Conservation (phyloP, 306 rosid species). For the Quercus berberidifolia region DNA sequence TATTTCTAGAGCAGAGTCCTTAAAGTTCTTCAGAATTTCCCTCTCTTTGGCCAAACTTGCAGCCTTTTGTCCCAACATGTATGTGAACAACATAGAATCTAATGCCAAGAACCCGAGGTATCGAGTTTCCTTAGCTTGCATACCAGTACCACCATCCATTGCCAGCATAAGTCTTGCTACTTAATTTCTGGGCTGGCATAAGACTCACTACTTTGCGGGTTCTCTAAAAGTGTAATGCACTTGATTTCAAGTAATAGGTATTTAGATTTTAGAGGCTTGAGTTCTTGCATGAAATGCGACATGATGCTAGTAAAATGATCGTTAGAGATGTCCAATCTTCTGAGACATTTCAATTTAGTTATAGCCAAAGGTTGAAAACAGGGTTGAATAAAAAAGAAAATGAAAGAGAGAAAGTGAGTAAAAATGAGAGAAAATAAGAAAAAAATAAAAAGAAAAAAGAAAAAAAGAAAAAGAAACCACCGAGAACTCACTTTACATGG, state of each 20-base stretch:
- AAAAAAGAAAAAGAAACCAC: too few species aligned
- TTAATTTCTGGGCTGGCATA: too few species aligned
- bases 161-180: background rate
- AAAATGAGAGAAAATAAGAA: too few species aligned
- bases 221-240: conserved; percentile 9
- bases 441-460: too few species aligned
- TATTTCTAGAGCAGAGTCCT: conserved; percentile 25
- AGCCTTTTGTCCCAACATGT: conserved; percentile 28
- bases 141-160: too few species aligned
- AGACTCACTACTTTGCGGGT: background rate
- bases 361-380: conserved; percentile 32
- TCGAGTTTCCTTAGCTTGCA: background rate
- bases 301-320: conserved; percentile 33
- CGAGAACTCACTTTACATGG: too few species aligned
- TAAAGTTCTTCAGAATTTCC: conserved; percentile 13
- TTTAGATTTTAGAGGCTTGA: background rate
- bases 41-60: conserved; percentile 2
- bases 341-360: conserved; percentile 37
- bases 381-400: too few species aligned
- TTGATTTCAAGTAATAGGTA: conserved; percentile 7
- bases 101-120: conserved; percentile 18
- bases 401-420: too few species aligned
- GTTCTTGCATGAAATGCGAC: conserved; percentile 19
- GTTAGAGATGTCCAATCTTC: conserved; percentile 48
- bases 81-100: conserved; percentile 21